A percentile compares a stretch with the other conserved stretches of the same genome.
Evolutionary conservation across 2,329 filamentous ascomycete species (phyloP).

Genomic region (Xylaria sp.): DNA sequence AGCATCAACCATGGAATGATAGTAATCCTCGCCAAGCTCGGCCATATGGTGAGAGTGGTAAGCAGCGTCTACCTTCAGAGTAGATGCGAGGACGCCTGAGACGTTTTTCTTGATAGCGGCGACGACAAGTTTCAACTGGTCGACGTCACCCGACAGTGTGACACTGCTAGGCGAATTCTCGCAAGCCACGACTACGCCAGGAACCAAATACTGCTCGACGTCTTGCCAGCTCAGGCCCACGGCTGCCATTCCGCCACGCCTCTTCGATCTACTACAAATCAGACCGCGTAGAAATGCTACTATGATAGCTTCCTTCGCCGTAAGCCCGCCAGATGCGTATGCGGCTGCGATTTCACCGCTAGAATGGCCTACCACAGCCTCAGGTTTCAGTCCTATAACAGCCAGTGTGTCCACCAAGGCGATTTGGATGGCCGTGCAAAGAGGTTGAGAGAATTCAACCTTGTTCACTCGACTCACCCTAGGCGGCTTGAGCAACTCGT

Average conservation of each 20-base stretch:
- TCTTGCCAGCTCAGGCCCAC: slow-evolving; percentile 10
- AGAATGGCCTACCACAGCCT: slow-evolving; percentile 53
- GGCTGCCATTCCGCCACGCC: slow-evolving; percentile 12
- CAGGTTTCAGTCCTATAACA: slow-evolving; percentile 49
- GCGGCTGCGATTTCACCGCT: slow-evolving; percentile 59
- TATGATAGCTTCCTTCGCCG: neutral
- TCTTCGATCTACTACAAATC: neutral
- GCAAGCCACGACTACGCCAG: slow-evolving; percentile 16
- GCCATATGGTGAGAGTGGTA: slow-evolving; percentile 25
- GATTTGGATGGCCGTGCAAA: slow-evolving; percentile 59
- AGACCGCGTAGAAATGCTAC: neutral
- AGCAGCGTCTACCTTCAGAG: slow-evolving; percentile 1
- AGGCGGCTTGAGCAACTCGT: slow-evolving; percentile 13
- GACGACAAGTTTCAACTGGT: neutral
- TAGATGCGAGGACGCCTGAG: neutral
- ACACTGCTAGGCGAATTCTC: slow-evolving; percentile 15
- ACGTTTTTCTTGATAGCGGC: neutral
- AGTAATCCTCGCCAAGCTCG: slow-evolving; percentile 13
- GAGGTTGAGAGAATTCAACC: slow-evolving; percentile 41
- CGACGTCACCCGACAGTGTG: slow-evolving; percentile 17
- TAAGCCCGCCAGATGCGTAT: slow-evolving; percentile 46
- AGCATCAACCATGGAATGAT: neutral
- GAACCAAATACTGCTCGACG: neutral
- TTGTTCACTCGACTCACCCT: neutral
- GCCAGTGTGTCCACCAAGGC: slow-evolving; percentile 55